Base-by-base conservation (phyloP, 148 eudicot genomes). In the Salicornia ramosissima region DNA sequence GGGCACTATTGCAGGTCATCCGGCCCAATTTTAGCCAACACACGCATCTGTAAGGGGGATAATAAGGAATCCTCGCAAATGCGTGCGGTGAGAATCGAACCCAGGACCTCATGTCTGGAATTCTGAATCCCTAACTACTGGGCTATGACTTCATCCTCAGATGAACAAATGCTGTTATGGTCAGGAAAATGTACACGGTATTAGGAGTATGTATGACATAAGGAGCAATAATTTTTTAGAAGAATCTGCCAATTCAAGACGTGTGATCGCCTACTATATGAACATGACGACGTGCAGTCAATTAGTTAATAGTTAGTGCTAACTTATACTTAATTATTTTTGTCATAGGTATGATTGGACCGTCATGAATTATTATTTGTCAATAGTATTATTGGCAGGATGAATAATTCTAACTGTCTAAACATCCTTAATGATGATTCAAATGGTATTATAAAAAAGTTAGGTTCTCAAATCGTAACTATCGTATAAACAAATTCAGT, bases 251-350 rank as follows among this genome's bases (percentile, higher is more conserved):
- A 13, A 1, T 28, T 26, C 8, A 21, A 25, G 74, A 71, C 74
- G 60, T 71, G 74, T 71, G 74, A 70, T 70, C 25, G 3, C 55
- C 40, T 58, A 40, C 36, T 14, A 49, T 70, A 58, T 47, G n/a
- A 47, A 59, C 74, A 74, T 10, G 34, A 19, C 49, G 66, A 74
- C 77, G 77, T 74, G 77, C 67, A 67, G n/a, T 67, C 72, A 49
- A 74, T 49, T 74, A 74, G 60, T 22, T 34, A 54, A n/a, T 74
- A 74, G 60, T 22, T 34, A 54, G 28, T 19, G 8, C 10, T 13
- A 52, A 49, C 16, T 26, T 15, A 24, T 40, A 61, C 43, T 21
- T 34, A 31, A 57, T 10, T 47, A 25, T 39, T 15, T 39, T 15
- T 25, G 26, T 25, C 56, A 26, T 74, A 24, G 50, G 57, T 26